Evolutionary conservation across 768 basidiomycete species (phyloP), one percentile per base, ranked within the genome.

Genomic region (Leucosporidium yakuticum): DNA sequence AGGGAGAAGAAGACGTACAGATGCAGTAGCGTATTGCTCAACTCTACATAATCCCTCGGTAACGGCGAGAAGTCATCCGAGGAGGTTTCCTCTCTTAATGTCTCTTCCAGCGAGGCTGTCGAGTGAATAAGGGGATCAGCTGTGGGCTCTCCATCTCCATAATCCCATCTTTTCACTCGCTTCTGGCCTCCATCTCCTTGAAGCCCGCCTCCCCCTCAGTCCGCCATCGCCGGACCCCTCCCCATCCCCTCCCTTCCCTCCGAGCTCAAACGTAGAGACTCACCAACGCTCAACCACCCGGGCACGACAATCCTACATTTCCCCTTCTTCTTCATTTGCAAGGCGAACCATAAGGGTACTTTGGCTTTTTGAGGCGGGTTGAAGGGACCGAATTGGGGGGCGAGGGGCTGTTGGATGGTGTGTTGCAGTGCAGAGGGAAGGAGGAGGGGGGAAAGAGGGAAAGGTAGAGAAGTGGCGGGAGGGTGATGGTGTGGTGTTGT

Each of bases 301-400:
- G 96, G 96, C 2, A 91, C 83, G 20, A 97, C 83, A 60, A 99
- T 91, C 73, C 90, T 87, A 69, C 95, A 97, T 79, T 93, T 94
- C 78, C 90, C 89, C 82, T 97, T 96, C 76, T 87, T 77, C 80
- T 99, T 99, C 60, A 98, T 81, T 76, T 95, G 91, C 4, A 90
- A 81, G 0, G 95, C 96, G 82, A 99, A 87, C 96, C 96, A 99
- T 5, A 98, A 81, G 1, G 96, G 96, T n/a, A 98, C 85, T 72
- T 84, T 84, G 48, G 87, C 83, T 78, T 89, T 88, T 65, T 85
- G 84, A 8, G 95, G 95, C 1, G 96, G 94, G 9, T 87, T 83
- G 62, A 99, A 84, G 25, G 96, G 95, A 4, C 96, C 96, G 74
- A 44, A 44, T 44, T 44, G 39, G 39, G 39, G 39, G 39, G 39